Evolutionary conservation across 192 early-diverging fungal species (phyloP), one percentile per base, ranked within the genome.

Genomic region (Backusella circina): DNA sequence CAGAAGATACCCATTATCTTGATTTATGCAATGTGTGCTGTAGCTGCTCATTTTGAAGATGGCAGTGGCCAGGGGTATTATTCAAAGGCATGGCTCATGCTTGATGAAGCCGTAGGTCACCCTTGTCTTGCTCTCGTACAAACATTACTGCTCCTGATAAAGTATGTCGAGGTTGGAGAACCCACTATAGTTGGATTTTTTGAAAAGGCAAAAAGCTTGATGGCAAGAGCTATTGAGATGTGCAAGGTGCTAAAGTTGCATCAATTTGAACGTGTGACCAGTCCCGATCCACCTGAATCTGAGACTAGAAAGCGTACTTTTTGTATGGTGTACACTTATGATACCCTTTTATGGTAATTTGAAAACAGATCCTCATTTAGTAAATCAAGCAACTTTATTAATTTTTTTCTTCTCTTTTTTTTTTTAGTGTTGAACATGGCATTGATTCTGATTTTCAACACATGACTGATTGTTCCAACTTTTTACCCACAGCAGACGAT

Each of bases 21-120:
- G 13, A 39, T 88, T 51, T 88, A 88, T 78, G 79, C 86, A 31
- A 77, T 90, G 47, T 87, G 85, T 57, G 88, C 88, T 1, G 79
- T 87, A 30, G 82, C 87, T 5, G 83, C 86, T n/a, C 33, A 39
- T 12, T 70, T 31, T 47, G 23, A 47, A 41, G 37, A 70, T 15
- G 39, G 26, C 5, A 28, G 28, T 26, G 69, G 39, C 21, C 39
- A 70, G 26, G 28, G 37, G 23, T 70, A 70, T 18, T 47, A 70
- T 70, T 37, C 33, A 31, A 70, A 38, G 26, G 69, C 41, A 13
- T 30, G 38, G 39, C 26, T 70, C 5, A 44, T 73, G 15, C 50
- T 64, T 15, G 51, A 64, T 28, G 71, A 73, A 23, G 28, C 41
- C 7, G 12, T 64, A 23, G 35, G 54, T 37, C n/a, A 23, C 21